Conservation (phyloP, 257 asterid species). For the Cinchona pubescens region DNA sequence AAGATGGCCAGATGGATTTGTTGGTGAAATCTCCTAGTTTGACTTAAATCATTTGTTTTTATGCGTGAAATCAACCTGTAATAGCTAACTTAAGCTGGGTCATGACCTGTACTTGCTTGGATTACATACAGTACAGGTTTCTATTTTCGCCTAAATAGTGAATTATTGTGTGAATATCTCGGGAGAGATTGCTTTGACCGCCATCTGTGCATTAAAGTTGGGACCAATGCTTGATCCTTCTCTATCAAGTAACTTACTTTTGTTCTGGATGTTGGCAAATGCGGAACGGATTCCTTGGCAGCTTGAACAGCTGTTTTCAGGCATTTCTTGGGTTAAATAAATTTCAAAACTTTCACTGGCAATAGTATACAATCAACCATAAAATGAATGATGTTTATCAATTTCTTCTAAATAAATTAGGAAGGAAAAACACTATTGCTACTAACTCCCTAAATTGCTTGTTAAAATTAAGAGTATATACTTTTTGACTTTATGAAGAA, state of each 20-base stretch:
- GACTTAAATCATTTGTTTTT: constrained; percentile 2
- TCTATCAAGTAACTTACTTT: not conserved
- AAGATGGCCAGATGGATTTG: not conserved
- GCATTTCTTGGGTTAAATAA: not conserved
- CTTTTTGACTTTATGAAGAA: not conserved
- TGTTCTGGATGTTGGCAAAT: not conserved
- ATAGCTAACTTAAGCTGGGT: not conserved
- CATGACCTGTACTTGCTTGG: constrained; percentile 2
- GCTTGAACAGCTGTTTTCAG: not conserved
- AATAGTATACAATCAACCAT: not conserved
- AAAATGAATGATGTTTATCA: not conserved
- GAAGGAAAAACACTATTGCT: not conserved
- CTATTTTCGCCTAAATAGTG: not conserved
- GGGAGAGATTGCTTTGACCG: not conserved
- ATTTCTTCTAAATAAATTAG: not conserved
- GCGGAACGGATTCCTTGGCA: not conserved
- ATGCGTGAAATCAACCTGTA: not conserved
- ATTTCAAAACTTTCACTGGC: not conserved
- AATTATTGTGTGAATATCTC: not conserved
- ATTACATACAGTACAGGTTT: not conserved
- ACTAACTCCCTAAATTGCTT: not conserved
- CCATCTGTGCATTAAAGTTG: not conserved
- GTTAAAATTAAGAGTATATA: too few relatives aligned
- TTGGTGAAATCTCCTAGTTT: not conserved
- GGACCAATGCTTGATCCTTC: not conserved